Percentiles rank a stretch among this genome's conserved stretches.
These are phyloP conservation scores for Ceratocystis eucalypticola DNA, from an alignment of 2,329 filamentous ascomycete species.

Conservation along the genomic window DNA sequence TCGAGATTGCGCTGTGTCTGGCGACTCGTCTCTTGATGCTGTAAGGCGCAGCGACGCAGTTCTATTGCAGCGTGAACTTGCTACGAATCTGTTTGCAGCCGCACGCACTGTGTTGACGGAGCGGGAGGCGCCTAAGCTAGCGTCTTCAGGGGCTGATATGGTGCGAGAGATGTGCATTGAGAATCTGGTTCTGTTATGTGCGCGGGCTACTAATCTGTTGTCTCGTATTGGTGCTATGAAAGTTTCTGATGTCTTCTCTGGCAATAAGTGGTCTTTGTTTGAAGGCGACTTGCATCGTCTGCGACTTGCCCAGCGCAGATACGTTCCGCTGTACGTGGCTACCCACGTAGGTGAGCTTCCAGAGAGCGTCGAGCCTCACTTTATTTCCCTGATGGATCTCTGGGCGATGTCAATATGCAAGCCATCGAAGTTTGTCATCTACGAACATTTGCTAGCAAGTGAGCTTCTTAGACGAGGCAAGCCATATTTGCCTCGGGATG, in stretches of 20 bases:
- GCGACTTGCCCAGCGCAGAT: constrained; percentile 31
- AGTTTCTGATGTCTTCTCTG: constrained; percentile 34
- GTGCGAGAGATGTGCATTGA: constrained; percentile 30
- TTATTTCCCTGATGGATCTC: constrained; percentile 35
- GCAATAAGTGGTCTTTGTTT: constrained; percentile 37
- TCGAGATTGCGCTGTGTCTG: constrained; percentile 25
- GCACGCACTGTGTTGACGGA: constrained; percentile 28
- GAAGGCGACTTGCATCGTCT: constrained; percentile 30
- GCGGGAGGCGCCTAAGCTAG: constrained; percentile 8
- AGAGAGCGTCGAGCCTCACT: constrained; percentile 35
- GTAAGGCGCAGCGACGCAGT: constrained; percentile 10
- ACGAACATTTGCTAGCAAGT: constrained; percentile 38
- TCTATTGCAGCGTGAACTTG: constrained; percentile 37
- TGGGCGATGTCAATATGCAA: constrained; percentile 41
- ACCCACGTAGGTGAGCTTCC: constrained; percentile 35
- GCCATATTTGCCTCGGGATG: constrained; percentile 32
- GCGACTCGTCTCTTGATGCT: neutral
- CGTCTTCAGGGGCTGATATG: constrained; percentile 13
- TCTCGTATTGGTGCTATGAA: constrained; percentile 33
- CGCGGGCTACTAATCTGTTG: constrained; percentile 34
- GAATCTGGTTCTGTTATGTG: constrained; percentile 33
- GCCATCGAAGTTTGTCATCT: constrained; percentile 33
- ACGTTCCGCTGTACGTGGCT: constrained; percentile 38
- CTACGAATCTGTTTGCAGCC: constrained; percentile 36
- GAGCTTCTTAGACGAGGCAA: constrained; percentile 32